These are phyloP conservation scores for Colletotrichum sp. DNA, from an alignment of 2,329 filamentous ascomycete species.

Conservation along the genomic window DNA sequence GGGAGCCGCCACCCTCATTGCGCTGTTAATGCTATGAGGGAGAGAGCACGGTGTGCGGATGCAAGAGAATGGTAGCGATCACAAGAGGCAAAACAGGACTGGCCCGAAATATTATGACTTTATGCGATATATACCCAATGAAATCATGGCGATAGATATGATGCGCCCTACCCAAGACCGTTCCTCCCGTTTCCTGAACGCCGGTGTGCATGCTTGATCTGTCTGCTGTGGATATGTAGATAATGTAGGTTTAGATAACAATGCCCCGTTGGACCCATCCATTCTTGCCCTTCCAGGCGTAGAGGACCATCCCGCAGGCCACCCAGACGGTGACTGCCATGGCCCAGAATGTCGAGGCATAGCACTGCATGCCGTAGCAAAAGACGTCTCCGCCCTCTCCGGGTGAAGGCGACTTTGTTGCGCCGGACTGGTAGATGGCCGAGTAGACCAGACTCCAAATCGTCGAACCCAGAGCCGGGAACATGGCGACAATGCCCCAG, in stretches of 20 bases:
- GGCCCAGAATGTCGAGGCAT: conserved; percentile 83
- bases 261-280: conserved; percentile 82
- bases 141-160: conserved; percentile 1
- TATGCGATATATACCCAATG: conserved; percentile 20
- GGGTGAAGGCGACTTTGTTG: conserved; percentile 44
- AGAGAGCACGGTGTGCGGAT: background rate
- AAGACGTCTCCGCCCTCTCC: conserved; percentile 57
- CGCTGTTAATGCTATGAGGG: conserved; percentile 4
- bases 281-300: conserved; percentile 80
- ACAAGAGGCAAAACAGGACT: conserved; percentile 18
- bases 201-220: conserved; percentile 1
- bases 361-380: conserved; percentile 85
- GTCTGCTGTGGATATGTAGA: background rate
- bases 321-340: conserved; percentile 82
- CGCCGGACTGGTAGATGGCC: conserved; percentile 75
- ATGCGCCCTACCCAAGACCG: background rate
- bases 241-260: conserved; percentile 51
- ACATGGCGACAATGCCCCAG: conserved; percentile 93
- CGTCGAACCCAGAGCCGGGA: conserved; percentile 85
- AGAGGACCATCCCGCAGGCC: conserved; percentile 73
- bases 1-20: background rate
- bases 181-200: background rate
- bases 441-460: conserved; percentile 94
- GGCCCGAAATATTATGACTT: conserved; percentile 7
- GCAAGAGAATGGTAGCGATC: background rate